Percentiles rank a stretch among this genome's conserved stretches.
Evolutionary conservation across 371 early-diverging fungal species (phyloP).

Genomic region (Synchytrium microbalum): DNA sequence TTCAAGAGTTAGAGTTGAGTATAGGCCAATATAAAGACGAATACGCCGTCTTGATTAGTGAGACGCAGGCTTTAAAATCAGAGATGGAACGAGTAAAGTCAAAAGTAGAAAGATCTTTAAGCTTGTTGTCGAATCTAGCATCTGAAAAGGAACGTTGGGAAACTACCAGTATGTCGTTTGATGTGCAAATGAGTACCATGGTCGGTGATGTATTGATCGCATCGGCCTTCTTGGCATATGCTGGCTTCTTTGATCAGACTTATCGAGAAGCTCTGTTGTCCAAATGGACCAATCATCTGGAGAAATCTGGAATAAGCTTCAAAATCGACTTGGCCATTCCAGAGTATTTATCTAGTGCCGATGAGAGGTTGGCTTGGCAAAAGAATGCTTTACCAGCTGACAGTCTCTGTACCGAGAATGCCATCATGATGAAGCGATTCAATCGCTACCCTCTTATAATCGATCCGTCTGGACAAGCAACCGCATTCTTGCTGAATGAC

Average conservation of each 20-base stretch:
- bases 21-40: constrained; percentile 91
- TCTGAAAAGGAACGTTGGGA: constrained; percentile 95
- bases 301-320: constrained; percentile 66
- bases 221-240: constrained; percentile 91
- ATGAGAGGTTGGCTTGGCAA: constrained; percentile 90
- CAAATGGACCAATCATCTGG: constrained; percentile 74
- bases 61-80: constrained; percentile 82
- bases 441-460: constrained; percentile 95
- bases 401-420: constrained; percentile 92
- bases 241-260: constrained; percentile 95
- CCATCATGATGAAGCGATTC: constrained; percentile 89
- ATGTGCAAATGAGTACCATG: constrained; percentile 92
- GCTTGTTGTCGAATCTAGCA: constrained; percentile 79
- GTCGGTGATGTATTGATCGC: constrained; percentile 96
- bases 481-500: constrained; percentile 78
- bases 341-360: constrained; percentile 88
- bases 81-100: constrained; percentile 92
- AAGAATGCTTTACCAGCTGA: constrained; percentile 79
- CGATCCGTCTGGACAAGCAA: constrained; percentile 94
- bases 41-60: constrained; percentile 90
- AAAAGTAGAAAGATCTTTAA: constrained; percentile 88
- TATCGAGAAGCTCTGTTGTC: constrained; percentile 72
- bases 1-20: constrained; percentile 75
- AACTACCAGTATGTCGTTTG: constrained; percentile 81
- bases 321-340: constrained; percentile 77